Conservation (phyloP, 2,329 filamentous ascomycete genomes). For the Monascus ruber region DNA sequence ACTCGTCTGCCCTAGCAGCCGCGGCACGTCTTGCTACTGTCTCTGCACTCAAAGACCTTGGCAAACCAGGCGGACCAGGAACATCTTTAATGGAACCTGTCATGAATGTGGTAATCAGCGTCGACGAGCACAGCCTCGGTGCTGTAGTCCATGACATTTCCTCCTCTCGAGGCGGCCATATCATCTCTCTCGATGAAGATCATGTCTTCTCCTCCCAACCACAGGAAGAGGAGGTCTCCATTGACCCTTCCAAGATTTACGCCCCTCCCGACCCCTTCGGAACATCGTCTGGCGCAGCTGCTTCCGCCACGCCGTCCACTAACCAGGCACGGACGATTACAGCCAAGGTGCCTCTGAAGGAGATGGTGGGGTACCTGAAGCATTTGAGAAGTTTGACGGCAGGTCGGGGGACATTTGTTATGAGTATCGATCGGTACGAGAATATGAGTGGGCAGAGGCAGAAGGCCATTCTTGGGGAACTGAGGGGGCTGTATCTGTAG, state of each 20-base stretch:
- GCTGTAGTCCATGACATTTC: constrained; percentile 73
- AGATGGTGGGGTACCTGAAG: constrained; percentile 92
- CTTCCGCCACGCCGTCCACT: constrained; percentile 13
- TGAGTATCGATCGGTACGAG: constrained; percentile 63
- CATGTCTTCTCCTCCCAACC: constrained; percentile 9
- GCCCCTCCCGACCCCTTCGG: constrained; percentile 74
- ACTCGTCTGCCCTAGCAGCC: constrained; percentile 55
- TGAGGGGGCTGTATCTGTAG: constrained; percentile 24
- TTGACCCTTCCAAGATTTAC: constrained; percentile 69
- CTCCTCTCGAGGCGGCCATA: constrained; percentile 59
- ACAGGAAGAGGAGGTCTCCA: constrained; percentile 29
- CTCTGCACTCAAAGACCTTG: constrained; percentile 51
- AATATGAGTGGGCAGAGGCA: constrained; percentile 51
- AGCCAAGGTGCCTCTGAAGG: constrained; percentile 82
- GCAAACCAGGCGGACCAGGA: constrained; percentile 8
- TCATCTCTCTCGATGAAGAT: constrained; percentile 57
- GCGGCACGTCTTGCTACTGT: constrained; percentile 58
- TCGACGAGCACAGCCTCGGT: constrained; percentile 71
- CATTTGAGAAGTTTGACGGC: constrained; percentile 80
- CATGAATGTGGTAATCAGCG: constrained; percentile 78
- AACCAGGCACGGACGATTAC: constrained; percentile 54
- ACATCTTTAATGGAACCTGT: constrained; percentile 80
- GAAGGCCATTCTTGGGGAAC: constrained; percentile 41
- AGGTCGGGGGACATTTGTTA: constrained; percentile 67
- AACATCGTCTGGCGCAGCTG: constrained; percentile 12